These are phyloP conservation scores for Rhodotorula kratochvilovae DNA, from an alignment of 768 basidiomycete genomes.

Conservation along the genomic window DNA sequence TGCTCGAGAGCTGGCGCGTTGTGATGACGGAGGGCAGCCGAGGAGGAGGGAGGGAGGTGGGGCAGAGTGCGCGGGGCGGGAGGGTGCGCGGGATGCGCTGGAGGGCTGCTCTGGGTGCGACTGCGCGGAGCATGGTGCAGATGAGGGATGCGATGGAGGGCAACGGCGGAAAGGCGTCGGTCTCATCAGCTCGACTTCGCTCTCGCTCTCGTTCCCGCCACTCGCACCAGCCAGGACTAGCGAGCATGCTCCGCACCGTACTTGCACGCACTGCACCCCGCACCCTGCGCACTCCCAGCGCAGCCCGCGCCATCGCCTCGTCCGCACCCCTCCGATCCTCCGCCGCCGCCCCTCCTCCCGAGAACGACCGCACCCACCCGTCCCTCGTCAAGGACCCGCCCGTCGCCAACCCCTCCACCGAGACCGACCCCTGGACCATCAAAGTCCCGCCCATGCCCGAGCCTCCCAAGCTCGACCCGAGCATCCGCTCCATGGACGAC, in stretches of 20 bases:
- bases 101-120: no score
- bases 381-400: slow-evolving; percentile 26
- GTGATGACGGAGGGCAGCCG: background rate
- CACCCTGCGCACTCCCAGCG: no score
- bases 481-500: slow-evolving; percentile 26
- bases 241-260: no score
- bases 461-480: background rate
- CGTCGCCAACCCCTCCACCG: slow-evolving; percentile 15
- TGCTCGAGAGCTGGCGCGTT: background rate
- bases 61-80: background rate
- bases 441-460: slow-evolving; percentile 17
- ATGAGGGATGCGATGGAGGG: no score
- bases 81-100: no score
- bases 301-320: background rate
- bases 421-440: slow-evolving; percentile 32
- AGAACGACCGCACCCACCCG: slow-evolving; percentile 14
- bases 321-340: background rate
- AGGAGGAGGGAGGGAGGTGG: background rate
- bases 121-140: no score
- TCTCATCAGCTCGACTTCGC: no score
- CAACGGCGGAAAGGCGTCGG: no score
- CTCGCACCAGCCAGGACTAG: no score
- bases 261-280: no score
- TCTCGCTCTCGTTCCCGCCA: no score
- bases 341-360: background rate